Evolutionary conservation across 2,329 filamentous ascomycete genomes (phyloP).

Genomic region (Fusarium palustre): DNA sequence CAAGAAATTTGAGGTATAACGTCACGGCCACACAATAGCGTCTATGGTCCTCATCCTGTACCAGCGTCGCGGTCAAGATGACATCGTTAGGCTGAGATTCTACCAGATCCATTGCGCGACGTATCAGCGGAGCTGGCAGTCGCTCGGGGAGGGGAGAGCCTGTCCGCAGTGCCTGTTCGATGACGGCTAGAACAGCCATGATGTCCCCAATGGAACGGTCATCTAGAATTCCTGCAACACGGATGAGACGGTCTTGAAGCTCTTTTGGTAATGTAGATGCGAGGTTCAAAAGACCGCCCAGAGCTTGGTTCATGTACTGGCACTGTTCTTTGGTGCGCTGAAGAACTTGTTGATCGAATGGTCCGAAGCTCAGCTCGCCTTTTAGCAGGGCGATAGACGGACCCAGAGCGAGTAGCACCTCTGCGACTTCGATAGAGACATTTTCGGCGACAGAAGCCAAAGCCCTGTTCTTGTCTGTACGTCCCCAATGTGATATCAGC

Average conservation of each 20-base stretch:
- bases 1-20: conserved; percentile 58
- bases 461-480: conserved; percentile 43
- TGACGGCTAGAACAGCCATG: conserved; percentile 62
- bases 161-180: conserved; percentile 61
- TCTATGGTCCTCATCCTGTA: conserved; percentile 58
- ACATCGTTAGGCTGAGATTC: conserved; percentile 36
- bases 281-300: conserved; percentile 49
- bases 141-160: conserved; percentile 61
- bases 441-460: conserved; percentile 50
- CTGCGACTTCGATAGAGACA: conserved; percentile 48
- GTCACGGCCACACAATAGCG: conserved; percentile 60
- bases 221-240: conserved; percentile 55
- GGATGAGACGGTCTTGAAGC: conserved; percentile 55
- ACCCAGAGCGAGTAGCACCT: conserved; percentile 46
- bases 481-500: conserved; percentile 58
- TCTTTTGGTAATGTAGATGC: conserved; percentile 54
- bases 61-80: conserved; percentile 49
- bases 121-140: conserved; percentile 60
- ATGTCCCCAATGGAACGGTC: conserved; percentile 60
- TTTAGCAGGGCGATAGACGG: conserved; percentile 46
- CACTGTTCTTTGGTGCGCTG: conserved; percentile 48
- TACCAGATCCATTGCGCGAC: conserved; percentile 50
- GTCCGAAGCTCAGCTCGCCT: conserved; percentile 48
- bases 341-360: conserved; percentile 49
- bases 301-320: conserved; percentile 51